Conservation (phyloP, 257 asterid species). For the Nicotiana tabacum region DNA sequence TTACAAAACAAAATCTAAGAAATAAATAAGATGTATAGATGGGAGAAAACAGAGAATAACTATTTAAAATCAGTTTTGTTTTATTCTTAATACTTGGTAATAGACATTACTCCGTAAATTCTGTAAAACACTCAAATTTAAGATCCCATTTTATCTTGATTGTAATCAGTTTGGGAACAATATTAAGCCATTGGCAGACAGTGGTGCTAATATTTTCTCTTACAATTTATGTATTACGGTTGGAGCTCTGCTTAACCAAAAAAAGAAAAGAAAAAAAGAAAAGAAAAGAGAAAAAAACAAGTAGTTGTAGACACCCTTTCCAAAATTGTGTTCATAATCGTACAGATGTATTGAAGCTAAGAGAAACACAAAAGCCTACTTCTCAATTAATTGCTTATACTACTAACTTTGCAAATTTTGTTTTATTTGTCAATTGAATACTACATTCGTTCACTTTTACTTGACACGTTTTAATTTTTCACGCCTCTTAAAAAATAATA, state of each 20-base stretch:
- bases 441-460: no score
- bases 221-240: no score
- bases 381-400: neutral
- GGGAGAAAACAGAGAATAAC: neutral
- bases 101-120: conserved; percentile 13
- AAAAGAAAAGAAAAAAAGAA: no score
- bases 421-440: no score
- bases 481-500: no score
- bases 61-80: neutral
- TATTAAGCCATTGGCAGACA: neutral
- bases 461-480: no score
- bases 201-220: neutral
- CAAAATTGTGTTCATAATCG: neutral
- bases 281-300: no score
- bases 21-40: neutral
- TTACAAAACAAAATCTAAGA: neutral
- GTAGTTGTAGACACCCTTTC: no score
- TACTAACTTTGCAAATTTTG: no score
- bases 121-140: conserved; percentile 15
- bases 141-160: neutral
- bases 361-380: neutral
- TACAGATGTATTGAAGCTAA: neutral
- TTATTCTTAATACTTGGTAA: neutral
- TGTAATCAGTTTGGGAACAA: neutral
- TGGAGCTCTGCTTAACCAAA: no score